A percentile compares a stretch with the other conserved stretches of the same genome.
Evolutionary conservation across 352 stramenopile species (phyloP).

Genomic region (Phytophthora parvispora): DNA sequence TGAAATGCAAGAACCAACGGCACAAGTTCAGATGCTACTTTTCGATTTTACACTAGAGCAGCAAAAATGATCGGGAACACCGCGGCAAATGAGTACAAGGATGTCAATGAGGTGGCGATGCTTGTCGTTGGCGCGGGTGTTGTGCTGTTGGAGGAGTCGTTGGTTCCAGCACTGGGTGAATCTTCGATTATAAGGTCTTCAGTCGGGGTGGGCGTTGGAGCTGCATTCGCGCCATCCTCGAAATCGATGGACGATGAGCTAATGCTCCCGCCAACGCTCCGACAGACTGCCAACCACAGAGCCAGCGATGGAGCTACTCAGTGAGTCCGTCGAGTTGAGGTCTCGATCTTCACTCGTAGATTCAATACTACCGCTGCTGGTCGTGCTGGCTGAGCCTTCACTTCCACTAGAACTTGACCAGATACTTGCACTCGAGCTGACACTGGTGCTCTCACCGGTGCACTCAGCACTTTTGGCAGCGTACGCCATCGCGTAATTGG

Average conservation of each 20-base stretch:
- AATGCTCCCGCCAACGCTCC: not conserved
- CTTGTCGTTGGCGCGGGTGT: constrained; percentile 20
- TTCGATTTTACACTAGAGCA: not conserved
- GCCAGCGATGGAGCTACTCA: not conserved
- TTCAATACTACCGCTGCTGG: constrained; percentile 10
- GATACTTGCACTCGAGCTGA: constrained; percentile 2
- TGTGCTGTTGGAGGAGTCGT: constrained; percentile 22
- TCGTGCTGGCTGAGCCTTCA: constrained; percentile 2
- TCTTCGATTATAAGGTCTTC: constrained; percentile 20
- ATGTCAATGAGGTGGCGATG: not conserved
- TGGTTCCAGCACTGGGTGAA: not conserved
- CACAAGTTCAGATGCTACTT: not conserved
- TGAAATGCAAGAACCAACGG: not conserved
- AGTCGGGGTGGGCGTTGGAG: constrained; percentile 17
- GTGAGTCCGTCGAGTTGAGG: constrained; percentile 14
- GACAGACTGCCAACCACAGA: constrained; percentile 4
- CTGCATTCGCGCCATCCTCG: constrained; percentile 1
- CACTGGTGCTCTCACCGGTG: constrained; percentile 13
- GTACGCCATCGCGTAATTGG: constrained; percentile 65
- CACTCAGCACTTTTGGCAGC: constrained; percentile 61
- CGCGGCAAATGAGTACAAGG: not conserved
- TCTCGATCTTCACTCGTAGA: constrained; percentile 19
- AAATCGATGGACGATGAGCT: constrained; percentile 1
- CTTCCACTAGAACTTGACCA: constrained; percentile 14
- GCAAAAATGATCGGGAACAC: constrained; percentile 1